phyloP scores from a whole-genome alignment of 1,139 yeast genomes.

The Zygoascus hellenicus region DNA sequence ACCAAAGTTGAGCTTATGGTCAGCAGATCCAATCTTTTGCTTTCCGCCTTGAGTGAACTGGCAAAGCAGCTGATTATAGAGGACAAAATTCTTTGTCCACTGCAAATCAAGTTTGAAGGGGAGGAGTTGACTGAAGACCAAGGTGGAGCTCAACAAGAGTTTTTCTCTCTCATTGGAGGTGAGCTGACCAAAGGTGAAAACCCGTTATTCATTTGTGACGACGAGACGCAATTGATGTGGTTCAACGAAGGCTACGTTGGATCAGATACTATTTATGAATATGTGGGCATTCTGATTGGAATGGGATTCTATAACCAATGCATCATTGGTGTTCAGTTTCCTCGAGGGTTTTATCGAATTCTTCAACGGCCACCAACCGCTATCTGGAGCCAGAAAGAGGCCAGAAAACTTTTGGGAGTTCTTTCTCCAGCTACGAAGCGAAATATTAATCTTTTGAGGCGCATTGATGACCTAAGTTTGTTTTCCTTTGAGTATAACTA shows the following conservation, averaged over 20 bases:
- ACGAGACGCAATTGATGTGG: slow-evolving; percentile 22
- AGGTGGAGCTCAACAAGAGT: slow-evolving; percentile 31
- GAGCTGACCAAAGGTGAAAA: slow-evolving; percentile 16
- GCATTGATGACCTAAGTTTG: neutral
- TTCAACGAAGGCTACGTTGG: slow-evolving; percentile 22
- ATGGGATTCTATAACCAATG: slow-evolving; percentile 30
- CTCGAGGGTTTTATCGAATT: slow-evolving; percentile 21
- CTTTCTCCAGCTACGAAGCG: slow-evolving; percentile 1
- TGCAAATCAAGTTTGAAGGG: slow-evolving; percentile 22
- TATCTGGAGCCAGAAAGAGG: slow-evolving; percentile 1
- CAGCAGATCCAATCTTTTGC: slow-evolving; percentile 16
- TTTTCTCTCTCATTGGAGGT: slow-evolving; percentile 24
- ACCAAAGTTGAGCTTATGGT: slow-evolving; percentile 15
- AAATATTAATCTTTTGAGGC: slow-evolving; percentile 2
- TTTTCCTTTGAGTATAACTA: slow-evolving; percentile 15
- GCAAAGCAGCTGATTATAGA: slow-evolving; percentile 15
- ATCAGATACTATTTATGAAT: slow-evolving; percentile 15
- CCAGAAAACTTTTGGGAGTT: slow-evolving; percentile 1
- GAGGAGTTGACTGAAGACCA: slow-evolving; percentile 28
- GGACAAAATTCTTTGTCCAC: slow-evolving; percentile 22
- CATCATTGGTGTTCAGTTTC: slow-evolving; percentile 24
- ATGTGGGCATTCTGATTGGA: slow-evolving; percentile 27
- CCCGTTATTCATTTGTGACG: slow-evolving; percentile 17
- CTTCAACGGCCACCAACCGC: slow-evolving; percentile 10
- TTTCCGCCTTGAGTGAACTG: slow-evolving; percentile 16